A percentile compares a stretch with the other conserved stretches of the same genome.
phyloP scores from a whole-genome alignment of 176 grass and related monocot species.

The Oryza glumipatula region DNA sequence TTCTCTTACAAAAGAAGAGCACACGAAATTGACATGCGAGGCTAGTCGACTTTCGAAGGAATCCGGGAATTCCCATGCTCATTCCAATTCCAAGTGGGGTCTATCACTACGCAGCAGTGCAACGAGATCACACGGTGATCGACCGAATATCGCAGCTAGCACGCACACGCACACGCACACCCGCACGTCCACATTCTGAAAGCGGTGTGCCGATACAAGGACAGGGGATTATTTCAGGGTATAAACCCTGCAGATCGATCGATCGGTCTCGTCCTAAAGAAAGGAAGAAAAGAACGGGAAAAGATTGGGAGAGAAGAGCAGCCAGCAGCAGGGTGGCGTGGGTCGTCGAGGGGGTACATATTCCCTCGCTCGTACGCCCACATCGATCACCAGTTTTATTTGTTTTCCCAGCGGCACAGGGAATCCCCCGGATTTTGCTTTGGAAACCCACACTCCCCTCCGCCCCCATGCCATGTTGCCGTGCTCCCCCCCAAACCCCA shows the following conservation, averaged over 20 bases:
- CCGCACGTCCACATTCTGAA: not conserved
- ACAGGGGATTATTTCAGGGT: constrained; percentile 28
- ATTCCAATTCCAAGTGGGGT: not conserved
- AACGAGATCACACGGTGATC: not conserved
- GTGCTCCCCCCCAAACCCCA: too few species aligned
- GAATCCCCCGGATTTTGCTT: too few species aligned
- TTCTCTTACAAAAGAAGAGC: not conserved
- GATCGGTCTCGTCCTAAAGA: constrained; percentile 11
- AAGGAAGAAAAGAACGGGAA: not conserved
- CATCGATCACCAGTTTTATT: too few species aligned
- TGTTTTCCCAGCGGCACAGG: too few species aligned
- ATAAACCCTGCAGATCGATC: constrained; percentile 29
- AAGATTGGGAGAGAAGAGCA: not conserved
- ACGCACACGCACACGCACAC: not conserved
- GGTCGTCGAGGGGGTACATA: constrained; percentile 30
- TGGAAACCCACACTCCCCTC: too few species aligned
- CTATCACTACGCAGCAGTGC: not conserved
- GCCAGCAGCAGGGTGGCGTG: not conserved
- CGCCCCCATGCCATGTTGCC: too few species aligned
- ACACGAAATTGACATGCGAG: not conserved
- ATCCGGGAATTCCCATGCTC: not conserved
- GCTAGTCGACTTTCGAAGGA: not conserved
- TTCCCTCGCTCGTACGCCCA: not conserved
- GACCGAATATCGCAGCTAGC: not conserved
- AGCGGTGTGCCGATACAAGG: not conserved